Evolutionary conservation across 1,139 yeast genomes (phyloP), one percentile per base, ranked within the genome.

Genomic region (Trichomonascaceae sp.): DNA sequence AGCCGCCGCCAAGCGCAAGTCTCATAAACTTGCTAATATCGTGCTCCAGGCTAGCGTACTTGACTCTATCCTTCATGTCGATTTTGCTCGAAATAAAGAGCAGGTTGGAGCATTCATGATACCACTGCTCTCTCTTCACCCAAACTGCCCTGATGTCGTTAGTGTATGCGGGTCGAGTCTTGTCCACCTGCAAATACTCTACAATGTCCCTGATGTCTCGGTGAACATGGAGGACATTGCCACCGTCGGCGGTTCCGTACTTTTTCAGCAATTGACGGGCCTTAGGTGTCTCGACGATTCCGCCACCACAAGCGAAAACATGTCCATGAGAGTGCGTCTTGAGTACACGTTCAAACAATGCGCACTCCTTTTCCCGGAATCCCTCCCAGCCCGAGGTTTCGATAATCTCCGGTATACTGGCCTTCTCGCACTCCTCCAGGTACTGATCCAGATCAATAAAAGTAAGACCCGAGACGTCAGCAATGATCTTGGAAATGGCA

Each of bases 231-330:
- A 89, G 64, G 5, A 89, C 97, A 43, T 81, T 69, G 4, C 87
- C 81, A 16, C 84, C 85, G 30, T 58, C 51, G 22, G 57, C 50
- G 28, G 64, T 58, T 6, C 9, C 23, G 54, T 75, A 79, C 8
- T 62, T 51, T 48, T 74, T 67, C 52, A 89, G 64, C 8, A 71
- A 43, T 4, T 63, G 63, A 47, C 97, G 71, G 5, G 92, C 75
- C n/a, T 55, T 68, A 9, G 67, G 68, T 22, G 71, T 69, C 57
- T 89, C 98, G 25, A 89, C 94, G 43, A 92, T 68, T 5, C 99
- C 99, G 28, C 99, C 99, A 25, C 99, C 99, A 36, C 96, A 82
- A 1, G 98, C 82, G 35, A 85, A 67, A 25, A 89, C 80, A 47
- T 74, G 66, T 2, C 80, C 81, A 2, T 59, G 54, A 3, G 74